These are phyloP conservation scores for Solanum peruvianum DNA, from an alignment of 257 asterid species.

Conservation along the genomic window DNA sequence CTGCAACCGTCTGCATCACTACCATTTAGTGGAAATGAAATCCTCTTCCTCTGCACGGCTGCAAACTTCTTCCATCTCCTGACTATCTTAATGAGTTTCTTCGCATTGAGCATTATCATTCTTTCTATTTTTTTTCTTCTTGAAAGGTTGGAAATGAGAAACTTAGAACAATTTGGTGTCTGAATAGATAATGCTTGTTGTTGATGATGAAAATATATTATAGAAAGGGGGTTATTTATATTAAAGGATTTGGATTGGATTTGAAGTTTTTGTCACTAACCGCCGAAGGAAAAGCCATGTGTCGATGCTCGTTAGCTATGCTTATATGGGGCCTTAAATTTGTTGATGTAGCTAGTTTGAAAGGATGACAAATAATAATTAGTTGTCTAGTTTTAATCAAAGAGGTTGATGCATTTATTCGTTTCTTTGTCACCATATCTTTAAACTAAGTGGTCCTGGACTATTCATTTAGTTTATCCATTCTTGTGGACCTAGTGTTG, in stretches of 20 bases:
- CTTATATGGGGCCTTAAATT: neutral
- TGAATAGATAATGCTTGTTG: neutral
- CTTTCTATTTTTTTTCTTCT: neutral
- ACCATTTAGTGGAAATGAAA: neutral
- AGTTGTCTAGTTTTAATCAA: too few relatives aligned
- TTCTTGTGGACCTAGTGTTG: neutral
- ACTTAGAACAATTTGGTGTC: neutral
- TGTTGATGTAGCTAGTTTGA: neutral
- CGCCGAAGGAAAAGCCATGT: neutral
- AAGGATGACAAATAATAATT: neutral
- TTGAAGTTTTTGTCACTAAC: neutral
- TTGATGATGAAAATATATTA: neutral
- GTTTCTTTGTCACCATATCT: too few relatives aligned
- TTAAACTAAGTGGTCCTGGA: too few relatives aligned
- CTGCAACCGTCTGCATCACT: neutral
- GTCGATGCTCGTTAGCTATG: neutral
- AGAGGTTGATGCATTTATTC: too few relatives aligned
- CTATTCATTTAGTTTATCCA: too few relatives aligned
- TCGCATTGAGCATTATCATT: neutral
- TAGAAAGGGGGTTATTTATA: neutral
- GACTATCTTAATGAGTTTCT: neutral
- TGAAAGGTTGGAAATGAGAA: neutral
- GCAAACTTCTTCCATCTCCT: neutral
- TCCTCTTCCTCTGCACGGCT: neutral
- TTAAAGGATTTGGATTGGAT: neutral